Evolutionary conservation across 305 asterid genomes (phyloP).

Genomic region (Fraxinus sp.): DNA sequence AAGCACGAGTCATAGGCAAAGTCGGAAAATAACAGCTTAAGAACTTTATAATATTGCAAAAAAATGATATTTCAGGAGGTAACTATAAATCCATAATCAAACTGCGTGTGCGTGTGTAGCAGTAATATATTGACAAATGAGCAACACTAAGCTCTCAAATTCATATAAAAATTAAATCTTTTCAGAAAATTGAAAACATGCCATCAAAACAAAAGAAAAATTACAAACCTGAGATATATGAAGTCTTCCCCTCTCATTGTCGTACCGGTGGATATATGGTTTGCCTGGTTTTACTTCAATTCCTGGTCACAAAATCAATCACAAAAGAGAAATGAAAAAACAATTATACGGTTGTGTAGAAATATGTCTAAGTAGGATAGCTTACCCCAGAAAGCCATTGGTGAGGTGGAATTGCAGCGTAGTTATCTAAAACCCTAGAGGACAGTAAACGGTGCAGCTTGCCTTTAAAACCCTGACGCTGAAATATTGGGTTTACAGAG

Average conservation of each 20-base stretch:
- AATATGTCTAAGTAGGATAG: background rate
- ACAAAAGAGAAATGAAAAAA: background rate
- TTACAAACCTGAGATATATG: conserved; percentile 74
- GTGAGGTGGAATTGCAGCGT: conserved; percentile 26
- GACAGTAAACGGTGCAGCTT: conserved; percentile 9
- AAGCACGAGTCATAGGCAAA: background rate
- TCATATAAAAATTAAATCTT: background rate
- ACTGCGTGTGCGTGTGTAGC: background rate
- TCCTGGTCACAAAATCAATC: conserved; percentile 43
- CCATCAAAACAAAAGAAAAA: background rate
- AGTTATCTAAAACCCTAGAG: conserved; percentile 43
- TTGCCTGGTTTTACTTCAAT: conserved; percentile 70
- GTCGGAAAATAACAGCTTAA: background rate
- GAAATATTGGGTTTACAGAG: background rate
- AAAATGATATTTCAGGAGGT: background rate
- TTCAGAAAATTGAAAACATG: background rate
- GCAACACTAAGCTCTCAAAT: background rate
- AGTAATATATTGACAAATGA: background rate
- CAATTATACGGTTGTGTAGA: background rate
- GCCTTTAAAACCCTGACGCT: conserved; percentile 35
- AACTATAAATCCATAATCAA: background rate
- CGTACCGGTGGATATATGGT: conserved; percentile 47
- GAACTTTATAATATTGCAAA: conserved; percentile 12
- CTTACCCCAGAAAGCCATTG: conserved; percentile 94
- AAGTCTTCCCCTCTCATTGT: conserved; percentile 58